A percentile compares a stretch with the other conserved stretches of the same genome.
phyloP scores from a whole-genome alignment of 805 yeast genomes.

The Cyberlindnera petersonii region DNA sequence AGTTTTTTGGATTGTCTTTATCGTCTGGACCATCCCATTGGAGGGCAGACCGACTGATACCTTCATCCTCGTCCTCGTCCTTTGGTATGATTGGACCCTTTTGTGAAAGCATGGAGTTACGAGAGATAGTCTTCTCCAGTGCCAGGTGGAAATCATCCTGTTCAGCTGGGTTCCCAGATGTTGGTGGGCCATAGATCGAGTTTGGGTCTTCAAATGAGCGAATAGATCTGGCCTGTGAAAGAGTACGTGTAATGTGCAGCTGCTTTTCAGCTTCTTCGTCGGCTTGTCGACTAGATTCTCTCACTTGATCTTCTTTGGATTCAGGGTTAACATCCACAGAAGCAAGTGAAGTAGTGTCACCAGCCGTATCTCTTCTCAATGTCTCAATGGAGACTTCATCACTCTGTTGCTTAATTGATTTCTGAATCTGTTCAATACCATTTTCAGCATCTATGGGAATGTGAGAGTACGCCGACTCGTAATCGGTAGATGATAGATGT shows the following conservation, averaged over 20 bases:
- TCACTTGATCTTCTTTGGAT: background rate
- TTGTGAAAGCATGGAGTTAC: constrained; percentile 20
- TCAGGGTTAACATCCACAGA: too few relatives aligned
- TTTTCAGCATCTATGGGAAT: constrained; percentile 5
- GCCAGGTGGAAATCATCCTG: constrained; percentile 25
- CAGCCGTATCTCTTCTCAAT: constrained; percentile 4
- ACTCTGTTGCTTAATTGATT: background rate
- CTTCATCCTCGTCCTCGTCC: constrained; percentile 25
- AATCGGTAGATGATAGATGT: constrained; percentile 19
- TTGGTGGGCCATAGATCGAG: constrained; percentile 22
- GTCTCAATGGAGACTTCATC: constrained; percentile 3
- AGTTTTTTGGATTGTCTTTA: constrained; percentile 61
- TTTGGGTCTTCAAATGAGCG: constrained; percentile 16
- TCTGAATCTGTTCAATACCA: background rate
- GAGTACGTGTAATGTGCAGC: constrained; percentile 9
- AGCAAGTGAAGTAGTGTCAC: too few relatives aligned
- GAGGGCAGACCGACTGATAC: constrained; percentile 37
- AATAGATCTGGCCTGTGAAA: constrained; percentile 13
- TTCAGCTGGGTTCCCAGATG: constrained; percentile 9
- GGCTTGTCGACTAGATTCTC: background rate
- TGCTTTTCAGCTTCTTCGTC: background rate
- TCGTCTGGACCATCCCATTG: constrained; percentile 65
- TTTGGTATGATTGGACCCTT: constrained; percentile 1
- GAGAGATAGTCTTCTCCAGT: constrained; percentile 24
- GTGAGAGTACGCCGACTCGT: constrained; percentile 25